phyloP scores from a whole-genome alignment of 2,329 filamentous ascomycete genomes.

The Pochonia chlamydosporia region DNA sequence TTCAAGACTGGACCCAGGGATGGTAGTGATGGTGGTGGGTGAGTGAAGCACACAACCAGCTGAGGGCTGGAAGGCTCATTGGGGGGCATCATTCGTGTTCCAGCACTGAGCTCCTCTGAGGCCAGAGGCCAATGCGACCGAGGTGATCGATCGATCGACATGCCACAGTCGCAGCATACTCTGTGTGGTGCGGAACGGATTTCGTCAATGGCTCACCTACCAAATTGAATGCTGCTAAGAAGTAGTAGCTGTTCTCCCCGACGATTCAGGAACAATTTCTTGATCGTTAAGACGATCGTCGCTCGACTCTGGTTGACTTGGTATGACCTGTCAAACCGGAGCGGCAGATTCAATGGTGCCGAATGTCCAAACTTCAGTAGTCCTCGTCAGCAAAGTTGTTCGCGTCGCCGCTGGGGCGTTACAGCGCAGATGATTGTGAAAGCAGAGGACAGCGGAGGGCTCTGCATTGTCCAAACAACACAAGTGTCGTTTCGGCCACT shows the following conservation, averaged over 20 bases:
- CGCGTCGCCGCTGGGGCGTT: too few relatives aligned
- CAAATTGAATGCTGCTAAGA: not conserved
- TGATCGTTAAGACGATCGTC: not conserved
- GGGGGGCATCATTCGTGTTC: not conserved
- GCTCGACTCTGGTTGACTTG: not conserved
- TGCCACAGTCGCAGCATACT: not conserved
- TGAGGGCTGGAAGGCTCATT: not conserved
- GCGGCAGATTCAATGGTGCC: not conserved
- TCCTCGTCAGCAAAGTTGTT: too few relatives aligned
- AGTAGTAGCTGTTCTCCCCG: not conserved
- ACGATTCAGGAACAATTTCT: not conserved
- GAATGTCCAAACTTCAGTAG: too few relatives aligned
- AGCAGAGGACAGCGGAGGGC: too few relatives aligned
- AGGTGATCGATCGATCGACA: conserved; percentile 5
- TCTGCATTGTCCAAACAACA: too few relatives aligned
- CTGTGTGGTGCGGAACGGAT: not conserved
- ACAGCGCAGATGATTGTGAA: too few relatives aligned
- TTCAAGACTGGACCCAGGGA: too few relatives aligned
- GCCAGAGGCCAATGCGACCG: not conserved
- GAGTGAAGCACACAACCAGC: not conserved
- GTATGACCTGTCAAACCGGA: not conserved
- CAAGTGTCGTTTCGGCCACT: too few relatives aligned
- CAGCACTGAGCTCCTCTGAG: not conserved
- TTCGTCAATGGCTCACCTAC: not conserved
- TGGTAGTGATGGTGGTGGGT: too few relatives aligned